Conservation (phyloP, 345 rosid species). For the Linum trigynum region DNA sequence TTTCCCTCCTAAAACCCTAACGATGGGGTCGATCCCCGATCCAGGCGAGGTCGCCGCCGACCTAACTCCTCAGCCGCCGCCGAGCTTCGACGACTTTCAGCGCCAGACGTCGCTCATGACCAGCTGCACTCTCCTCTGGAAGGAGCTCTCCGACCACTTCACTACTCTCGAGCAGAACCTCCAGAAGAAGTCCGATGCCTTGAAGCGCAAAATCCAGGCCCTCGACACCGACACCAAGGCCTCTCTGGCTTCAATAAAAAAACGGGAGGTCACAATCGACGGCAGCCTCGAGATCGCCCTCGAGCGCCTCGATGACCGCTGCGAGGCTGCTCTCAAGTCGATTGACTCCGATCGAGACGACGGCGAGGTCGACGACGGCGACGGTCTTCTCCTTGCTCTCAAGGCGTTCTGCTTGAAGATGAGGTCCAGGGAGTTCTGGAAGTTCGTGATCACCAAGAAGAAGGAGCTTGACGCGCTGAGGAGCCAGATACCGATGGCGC, state of each 20-base stretch:
- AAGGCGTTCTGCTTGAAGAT: conserved; percentile 54
- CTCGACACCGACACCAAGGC: conserved; percentile 66
- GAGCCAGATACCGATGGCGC: conserved; percentile 52
- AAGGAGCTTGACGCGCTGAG: conserved; percentile 66
- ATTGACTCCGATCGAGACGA: conserved; percentile 30
- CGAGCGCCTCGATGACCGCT: conserved; percentile 43
- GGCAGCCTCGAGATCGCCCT: conserved; percentile 74
- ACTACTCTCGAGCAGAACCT: conserved; percentile 68
- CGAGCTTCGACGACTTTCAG: conserved; percentile 94
- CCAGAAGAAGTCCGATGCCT: conserved; percentile 70
- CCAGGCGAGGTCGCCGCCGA: conserved; percentile 75
- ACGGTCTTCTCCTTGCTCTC: conserved; percentile 43
- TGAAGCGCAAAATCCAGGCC: conserved; percentile 57
- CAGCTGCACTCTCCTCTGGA: conserved; percentile 97
- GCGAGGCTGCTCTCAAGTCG: conserved; percentile 38
- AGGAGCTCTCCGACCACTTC: conserved; percentile 97
- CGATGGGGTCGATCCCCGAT: conserved; percentile 96
- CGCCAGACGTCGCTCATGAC: conserved; percentile 87
- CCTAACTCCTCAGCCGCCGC: conserved; percentile 37
- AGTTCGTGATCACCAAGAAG: conserved; percentile 56
- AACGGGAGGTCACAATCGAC: conserved; percentile 80
- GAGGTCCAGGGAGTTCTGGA: conserved; percentile 77
- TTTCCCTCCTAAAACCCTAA: not conserved
- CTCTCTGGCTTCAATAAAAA: conserved; percentile 60
- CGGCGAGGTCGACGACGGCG: conserved; percentile 76